Base-by-base conservation (phyloP, 768 basidiomycete species). In the Macrolepiota albuminosa region DNA sequence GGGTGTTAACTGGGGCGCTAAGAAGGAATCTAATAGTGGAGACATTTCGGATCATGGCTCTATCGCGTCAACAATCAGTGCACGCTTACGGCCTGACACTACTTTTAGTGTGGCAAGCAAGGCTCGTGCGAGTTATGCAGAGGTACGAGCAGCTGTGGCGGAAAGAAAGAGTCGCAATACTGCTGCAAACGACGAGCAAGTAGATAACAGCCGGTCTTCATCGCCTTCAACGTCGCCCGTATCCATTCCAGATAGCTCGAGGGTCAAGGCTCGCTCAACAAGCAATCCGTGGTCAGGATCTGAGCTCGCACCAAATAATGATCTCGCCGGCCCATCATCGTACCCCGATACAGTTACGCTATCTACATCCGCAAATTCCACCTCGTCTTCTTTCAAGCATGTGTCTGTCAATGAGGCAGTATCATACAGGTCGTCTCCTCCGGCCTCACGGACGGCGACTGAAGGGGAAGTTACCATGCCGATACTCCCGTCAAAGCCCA, bases 1-100 rank as follows among this genome's bases (percentile, higher is more conserved):
- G 93, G 87, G 93, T 26, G 87, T 86, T 31, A 92, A 85, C 59
- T 95, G 92, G 88, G 77, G 83, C 49, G 79, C 85, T 70, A 85
- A 81, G 74, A 87, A 83, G 70, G 84, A 87, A 58, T 70, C 60
- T 49, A 71, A 64, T 34, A 58, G 51, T 33, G 83, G 83, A 14
- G 81, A 81, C 24, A 61, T 72, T 42, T 69, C 77, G 16, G 81
- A 84, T 51, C 69, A 73, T 53, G 76, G 76, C 3, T 72, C 74
- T 18, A 67, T 73, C 21, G 73, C 76, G 52, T 74, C 72, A 5
- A 68, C 73, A 24, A 68, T 73, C 21, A 71, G 76, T 55, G 72
- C 72, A 52, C 73, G 72, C 39, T 49, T 69, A 16, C 72, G 73
- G 54, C 66, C 70, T 53, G 75, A 75, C 34, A 70, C 68, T 14